Base-by-base conservation (phyloP, 2,329 filamentous ascomycete genomes). In the Colletotrichum sp. region DNA sequence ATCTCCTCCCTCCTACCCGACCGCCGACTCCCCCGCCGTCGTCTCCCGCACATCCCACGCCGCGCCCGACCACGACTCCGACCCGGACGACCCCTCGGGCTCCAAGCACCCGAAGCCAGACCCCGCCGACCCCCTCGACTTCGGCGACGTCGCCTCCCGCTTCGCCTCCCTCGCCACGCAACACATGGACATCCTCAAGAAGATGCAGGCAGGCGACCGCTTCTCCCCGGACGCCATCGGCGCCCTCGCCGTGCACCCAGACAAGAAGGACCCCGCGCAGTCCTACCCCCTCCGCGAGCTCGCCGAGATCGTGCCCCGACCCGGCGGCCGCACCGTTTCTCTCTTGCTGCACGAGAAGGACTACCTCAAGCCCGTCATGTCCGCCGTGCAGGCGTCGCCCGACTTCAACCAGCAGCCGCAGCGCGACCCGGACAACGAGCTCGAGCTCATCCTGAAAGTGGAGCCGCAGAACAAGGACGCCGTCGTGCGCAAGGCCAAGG, bases 321-420 rank as follows among this genome's bases (percentile, higher is more conserved):
- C 74, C n/a, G 85, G 85, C 8, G 85, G 84, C 3, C 83, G 86
- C 69, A 82, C 83, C 34, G 82, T 87, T 52, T 85, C 84, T 8
- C 84, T 87, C 13, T 83, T 87, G 63, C 83, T 86, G 72, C 83
- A 87, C 80, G 85, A 87, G 70, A 82, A 82, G 67, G 82, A 78
- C 9, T 88, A 87, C 80, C 82, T 91, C 78, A 89, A 90, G 85
- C 86, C 88, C 79, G 88, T 91, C 83, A 88, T 90, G 86, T 87
- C 85, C 80, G 90, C 90, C 36, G 85, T 91, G 67, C 89, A 91
- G 83, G 79, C 82, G 34, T 88, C 85, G 79, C 80, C 82, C n/a
- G 86, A 89, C 79, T 91, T 90, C 83, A 91, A 91, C 85, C 90
- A 91, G 86, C 90, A 91, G 86, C 90, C 90, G 63, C 91, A 92